These are phyloP conservation scores for Umbilicus rupestris DNA, from an alignment of 164 flowering plant genomes.

Conservation along the genomic window DNA sequence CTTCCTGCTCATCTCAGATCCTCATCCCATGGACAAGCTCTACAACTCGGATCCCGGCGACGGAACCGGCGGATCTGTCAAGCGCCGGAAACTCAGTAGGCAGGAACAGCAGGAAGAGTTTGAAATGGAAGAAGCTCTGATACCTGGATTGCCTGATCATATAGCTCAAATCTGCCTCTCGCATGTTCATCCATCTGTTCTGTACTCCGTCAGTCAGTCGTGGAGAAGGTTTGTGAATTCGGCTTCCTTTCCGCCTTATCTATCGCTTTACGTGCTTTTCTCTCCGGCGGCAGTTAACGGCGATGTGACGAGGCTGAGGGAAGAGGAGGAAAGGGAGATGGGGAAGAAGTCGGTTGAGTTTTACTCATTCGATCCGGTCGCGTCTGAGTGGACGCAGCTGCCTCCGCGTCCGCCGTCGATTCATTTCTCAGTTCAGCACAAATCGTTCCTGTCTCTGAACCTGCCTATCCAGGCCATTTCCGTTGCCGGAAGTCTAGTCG, in stretches of 20 bases:
- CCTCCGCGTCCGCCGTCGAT: constrained; percentile 37
- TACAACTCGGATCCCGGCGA: neutral
- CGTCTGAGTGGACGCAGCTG: constrained; percentile 39
- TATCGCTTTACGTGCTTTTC: constrained; percentile 47
- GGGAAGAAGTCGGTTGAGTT: constrained; percentile 18
- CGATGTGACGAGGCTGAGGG: neutral
- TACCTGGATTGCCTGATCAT: constrained; percentile 66
- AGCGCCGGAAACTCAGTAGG: neutral
- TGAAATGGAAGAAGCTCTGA: constrained; percentile 16
- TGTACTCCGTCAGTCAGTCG: constrained; percentile 46
- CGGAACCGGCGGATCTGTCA: neutral
- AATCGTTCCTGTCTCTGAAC: constrained; percentile 50
- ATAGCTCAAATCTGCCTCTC: constrained; percentile 52
- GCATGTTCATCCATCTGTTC: constrained; percentile 31
- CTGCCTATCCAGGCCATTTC: constrained; percentile 62
- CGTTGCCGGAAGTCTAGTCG: constrained; percentile 31
- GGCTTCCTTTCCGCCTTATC: constrained; percentile 56
- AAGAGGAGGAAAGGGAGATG: no score
- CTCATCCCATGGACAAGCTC: no score
- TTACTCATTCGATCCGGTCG: constrained; percentile 51
- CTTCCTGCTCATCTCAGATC: neutral
- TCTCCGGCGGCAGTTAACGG: constrained; percentile 12
- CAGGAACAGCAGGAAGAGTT: no score
- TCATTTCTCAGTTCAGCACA: constrained; percentile 48
- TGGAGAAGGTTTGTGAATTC: constrained; percentile 64